phyloP scores from a whole-genome alignment of 2,329 filamentous ascomycete genomes.

The Botrytis cinerea region DNA sequence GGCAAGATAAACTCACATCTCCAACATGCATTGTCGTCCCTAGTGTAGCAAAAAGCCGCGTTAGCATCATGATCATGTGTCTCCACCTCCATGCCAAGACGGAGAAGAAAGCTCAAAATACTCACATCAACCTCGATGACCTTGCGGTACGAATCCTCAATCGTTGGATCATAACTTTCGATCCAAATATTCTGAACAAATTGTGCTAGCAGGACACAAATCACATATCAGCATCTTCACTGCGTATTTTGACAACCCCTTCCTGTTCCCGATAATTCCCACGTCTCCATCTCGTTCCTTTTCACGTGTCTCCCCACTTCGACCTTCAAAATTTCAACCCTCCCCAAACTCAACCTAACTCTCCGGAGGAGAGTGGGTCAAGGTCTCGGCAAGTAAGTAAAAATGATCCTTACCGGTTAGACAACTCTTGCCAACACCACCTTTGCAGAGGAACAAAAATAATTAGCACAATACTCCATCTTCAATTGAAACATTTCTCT shows the following conservation, averaged over 20 bases:
- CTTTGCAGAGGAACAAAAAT: slow-evolving; percentile 45
- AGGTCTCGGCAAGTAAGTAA: slow-evolving; percentile 16
- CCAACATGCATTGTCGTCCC: slow-evolving; percentile 71
- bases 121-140: slow-evolving; percentile 68
- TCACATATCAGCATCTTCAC: neutral
- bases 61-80: slow-evolving; percentile 22
- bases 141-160: slow-evolving; percentile 63
- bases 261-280: neutral
- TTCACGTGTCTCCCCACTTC: neutral
- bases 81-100: slow-evolving; percentile 3
- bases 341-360: neutral
- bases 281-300: neutral
- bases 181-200: slow-evolving; percentile 79
- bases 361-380: slow-evolving; percentile 20
- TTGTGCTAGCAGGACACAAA: slow-evolving; percentile 54
- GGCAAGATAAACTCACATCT: slow-evolving; percentile 55
- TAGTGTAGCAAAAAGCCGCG: slow-evolving; percentile 38
- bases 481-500: slow-evolving; percentile 1
- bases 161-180: slow-evolving; percentile 65
- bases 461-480: slow-evolving; percentile 29
- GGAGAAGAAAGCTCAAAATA: slow-evolving; percentile 30
- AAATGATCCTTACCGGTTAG: slow-evolving; percentile 59
- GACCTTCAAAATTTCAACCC: slow-evolving; percentile 1
- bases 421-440: slow-evolving; percentile 75
- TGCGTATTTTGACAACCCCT: neutral